phyloP scores from a whole-genome alignment of 1,284 basidiomycete genomes.

The Coriolopsis trogii region DNA sequence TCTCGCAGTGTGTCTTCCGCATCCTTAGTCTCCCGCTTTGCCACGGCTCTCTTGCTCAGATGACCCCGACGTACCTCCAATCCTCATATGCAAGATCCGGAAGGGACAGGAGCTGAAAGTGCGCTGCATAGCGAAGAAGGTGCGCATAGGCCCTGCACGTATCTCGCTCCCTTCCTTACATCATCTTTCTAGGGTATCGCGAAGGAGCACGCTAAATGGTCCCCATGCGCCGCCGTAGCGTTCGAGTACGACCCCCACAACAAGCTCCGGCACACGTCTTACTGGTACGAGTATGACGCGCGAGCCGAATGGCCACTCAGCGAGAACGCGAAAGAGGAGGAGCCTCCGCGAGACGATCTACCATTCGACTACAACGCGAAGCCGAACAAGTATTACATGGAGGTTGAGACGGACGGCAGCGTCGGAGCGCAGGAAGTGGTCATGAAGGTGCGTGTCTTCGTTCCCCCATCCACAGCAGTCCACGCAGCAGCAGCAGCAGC shows the following conservation, averaged over 20 bases:
- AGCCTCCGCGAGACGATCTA: constrained; percentile 76
- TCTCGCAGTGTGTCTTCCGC: not conserved
- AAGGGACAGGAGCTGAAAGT: constrained; percentile 93
- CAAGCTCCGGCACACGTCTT: constrained; percentile 92
- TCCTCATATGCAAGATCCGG: constrained; percentile 91
- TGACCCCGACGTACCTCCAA: constrained; percentile 64
- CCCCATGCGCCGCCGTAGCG: constrained; percentile 91
- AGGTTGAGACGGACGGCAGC: constrained; percentile 91
- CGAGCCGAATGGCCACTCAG: constrained; percentile 84
- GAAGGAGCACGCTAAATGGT: constrained; percentile 99
- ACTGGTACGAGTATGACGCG: constrained; percentile 91
- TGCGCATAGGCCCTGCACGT: constrained; percentile 33
- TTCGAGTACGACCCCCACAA: constrained; percentile 99
- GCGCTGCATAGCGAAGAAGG: constrained; percentile 93
- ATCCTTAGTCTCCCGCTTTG: not conserved
- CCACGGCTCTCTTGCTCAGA: constrained; percentile 39
- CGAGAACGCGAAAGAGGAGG: constrained; percentile 83
- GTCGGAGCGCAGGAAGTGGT: constrained; percentile 88
- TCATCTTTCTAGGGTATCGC: constrained; percentile 83
- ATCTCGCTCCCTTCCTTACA: not conserved
- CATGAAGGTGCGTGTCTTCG: constrained; percentile 62
- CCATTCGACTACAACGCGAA: constrained; percentile 87
- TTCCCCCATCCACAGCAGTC: not conserved
- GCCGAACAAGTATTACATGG: constrained; percentile 88
- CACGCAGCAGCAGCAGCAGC: not conserved